Base-by-base conservation (phyloP, 768 basidiomycete genomes). In the Collybia sp. region DNA sequence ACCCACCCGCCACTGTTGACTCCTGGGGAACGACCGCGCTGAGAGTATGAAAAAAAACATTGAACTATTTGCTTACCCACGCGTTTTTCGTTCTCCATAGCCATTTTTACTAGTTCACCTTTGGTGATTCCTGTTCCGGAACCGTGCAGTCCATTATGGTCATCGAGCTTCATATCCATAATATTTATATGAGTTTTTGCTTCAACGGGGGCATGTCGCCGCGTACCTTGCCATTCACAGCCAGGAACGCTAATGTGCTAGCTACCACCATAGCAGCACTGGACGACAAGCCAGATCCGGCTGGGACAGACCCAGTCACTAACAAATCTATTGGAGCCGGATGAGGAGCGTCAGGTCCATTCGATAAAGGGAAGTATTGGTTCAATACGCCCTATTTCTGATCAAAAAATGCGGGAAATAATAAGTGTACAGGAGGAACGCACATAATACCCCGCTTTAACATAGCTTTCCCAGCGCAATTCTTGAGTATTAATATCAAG, bases 211-310 rank as follows among this genome's bases (percentile, higher is more conserved):
- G 9, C 12, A 0, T 8, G n/a, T 16, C 13, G 18, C 30, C 25
- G 4, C 53, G n/a, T 51, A 74, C 76, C 58, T 89, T 83, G 43
- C 79, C 78, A 50, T 93, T 92, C 36, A 83, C 80, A 5, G 83
- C 83, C 19, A 93, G 67, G 59, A 93, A 89, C 0, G 85, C 79
- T 25, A 94, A 69, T 0, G 90, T 86, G 34, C 87, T 88, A 0
- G 88, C 87, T 17, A 94, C 89, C 30, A 93, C 89, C 81, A 95
- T 86, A 0, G 93, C 93, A 0, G 90, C 88, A 52, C 88, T 91
- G 2, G 88, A 91, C 6, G 88, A 91, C 4, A 95, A 68, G 0
- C 93, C 93, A 0, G 88, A 86, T 0, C 92, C 93, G 2, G 88
- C 78, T 0, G 93, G 93, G 2, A 96, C 85, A 10, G 83, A 79